Base-by-base conservation (phyloP, 1,139 yeast species). In the Hemisphaericaspora subhashii region DNA sequence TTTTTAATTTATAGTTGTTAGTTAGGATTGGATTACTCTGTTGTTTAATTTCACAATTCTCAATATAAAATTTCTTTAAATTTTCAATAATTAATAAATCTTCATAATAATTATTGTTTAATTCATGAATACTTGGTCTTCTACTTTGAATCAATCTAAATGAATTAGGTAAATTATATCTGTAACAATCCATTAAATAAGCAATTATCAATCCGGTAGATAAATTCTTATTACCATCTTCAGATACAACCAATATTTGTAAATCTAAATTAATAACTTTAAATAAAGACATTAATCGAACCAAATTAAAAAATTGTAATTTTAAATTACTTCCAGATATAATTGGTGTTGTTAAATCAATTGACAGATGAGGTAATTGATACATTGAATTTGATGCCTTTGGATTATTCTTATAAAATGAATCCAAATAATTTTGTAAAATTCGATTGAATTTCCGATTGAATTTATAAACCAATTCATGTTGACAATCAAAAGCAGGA, bases 131-230 rank as follows among this genome's bases (percentile, higher is more conserved):
- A 22, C 48, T 40, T n/a, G 60, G 57, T 11, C 61, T 47, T 37
- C 46, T 41, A 24, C 53, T 31, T 27, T 51, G 47, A 11, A 49
- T 40, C 32, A 46, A 34, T 31, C 53, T 47, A 42, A 62, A 55
- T 35, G 69, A 53, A 10, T 68, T 60, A 20, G 51, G 56, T 26
- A 66, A 52, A 46, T 69, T 64, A 45, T 60, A 67, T 44, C 60
- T 60, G 48, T 71, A 71, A 37, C 55, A 55, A 50, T 72, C 76
- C 75, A 71, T 72, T 44, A 71, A 55, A 41, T 66, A 68, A 28
- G 72, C 62, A 26, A 67, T 58, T 13, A 64, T 51, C 41, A 71
- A 52, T 5, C 68, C 66, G 2, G 71, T 65, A 29, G 70, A 58
- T 31, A 66, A 53, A 36, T 50, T 57, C 25, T 43, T 42, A 32